Evolutionary conservation across 1,284 basidiomycete species (phyloP).

Genomic region (Vanrija pseudolonga): DNA sequence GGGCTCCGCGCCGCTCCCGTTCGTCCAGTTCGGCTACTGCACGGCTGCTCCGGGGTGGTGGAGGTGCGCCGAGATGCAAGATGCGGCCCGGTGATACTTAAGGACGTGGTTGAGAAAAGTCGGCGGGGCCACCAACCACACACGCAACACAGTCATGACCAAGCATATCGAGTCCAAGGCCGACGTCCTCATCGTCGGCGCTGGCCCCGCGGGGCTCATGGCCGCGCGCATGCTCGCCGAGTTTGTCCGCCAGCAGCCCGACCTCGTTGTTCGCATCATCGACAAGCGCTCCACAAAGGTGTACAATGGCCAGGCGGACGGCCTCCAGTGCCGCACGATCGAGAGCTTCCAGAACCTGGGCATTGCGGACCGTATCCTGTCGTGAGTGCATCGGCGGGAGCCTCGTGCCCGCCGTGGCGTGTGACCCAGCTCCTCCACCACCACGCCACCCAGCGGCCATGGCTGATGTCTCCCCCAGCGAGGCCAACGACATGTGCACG

Average conservation of each 20-base stretch:
- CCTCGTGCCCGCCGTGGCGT: not conserved
- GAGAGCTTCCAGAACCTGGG: constrained; percentile 18
- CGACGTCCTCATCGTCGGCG: constrained; percentile 16
- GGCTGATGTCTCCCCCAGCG: not conserved
- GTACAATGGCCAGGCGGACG: constrained; percentile 21
- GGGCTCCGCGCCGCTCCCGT: too few species aligned
- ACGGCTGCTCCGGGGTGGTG: too few species aligned
- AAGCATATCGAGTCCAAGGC: constrained; percentile 10
- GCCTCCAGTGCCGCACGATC: constrained; percentile 15
- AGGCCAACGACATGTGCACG: constrained; percentile 15
- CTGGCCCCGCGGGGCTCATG: constrained; percentile 18
- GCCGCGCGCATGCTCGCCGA: constrained; percentile 15
- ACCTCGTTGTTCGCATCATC: constrained; percentile 20
- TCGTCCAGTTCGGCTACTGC: too few species aligned
- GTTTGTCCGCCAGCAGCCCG: constrained; percentile 12
- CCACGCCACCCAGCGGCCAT: too few species aligned
- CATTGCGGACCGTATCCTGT: constrained; percentile 10
- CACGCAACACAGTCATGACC: constrained; percentile 1
- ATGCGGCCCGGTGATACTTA: too few species aligned
- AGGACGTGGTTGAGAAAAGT: too few species aligned
- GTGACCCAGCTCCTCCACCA: too few species aligned
- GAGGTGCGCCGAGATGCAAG: too few species aligned
- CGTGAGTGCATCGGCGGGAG: not conserved
- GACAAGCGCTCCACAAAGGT: constrained; percentile 21
- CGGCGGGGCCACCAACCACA: too few species aligned